Conservation (phyloP, 1,284 basidiomycete species). For the Tilletia indica region DNA sequence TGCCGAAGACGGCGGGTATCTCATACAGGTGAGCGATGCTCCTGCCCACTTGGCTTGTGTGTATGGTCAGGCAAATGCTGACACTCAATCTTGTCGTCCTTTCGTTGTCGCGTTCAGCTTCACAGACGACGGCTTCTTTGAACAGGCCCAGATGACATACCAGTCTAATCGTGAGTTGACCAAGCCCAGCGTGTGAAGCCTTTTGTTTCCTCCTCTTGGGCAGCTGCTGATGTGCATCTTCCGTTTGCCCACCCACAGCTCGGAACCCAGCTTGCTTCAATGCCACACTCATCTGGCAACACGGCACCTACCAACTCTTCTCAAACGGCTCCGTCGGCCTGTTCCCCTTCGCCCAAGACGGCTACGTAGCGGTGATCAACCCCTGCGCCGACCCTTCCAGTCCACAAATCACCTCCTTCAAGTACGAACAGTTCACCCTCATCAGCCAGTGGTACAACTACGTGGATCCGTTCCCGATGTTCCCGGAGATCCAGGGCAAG, state of each 20-base stretch:
- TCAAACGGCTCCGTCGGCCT: constrained; percentile 44
- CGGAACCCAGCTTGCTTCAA: constrained; percentile 46
- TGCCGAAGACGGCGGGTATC: constrained; percentile 43
- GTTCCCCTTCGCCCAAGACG: constrained; percentile 41
- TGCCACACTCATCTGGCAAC: constrained; percentile 52
- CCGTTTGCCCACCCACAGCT: constrained; percentile 20
- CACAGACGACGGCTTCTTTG: constrained; percentile 50
- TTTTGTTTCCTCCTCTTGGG: not conserved
- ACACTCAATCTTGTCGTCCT: not conserved
- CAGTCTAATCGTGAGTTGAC: constrained; percentile 36
- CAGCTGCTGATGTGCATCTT: not conserved
- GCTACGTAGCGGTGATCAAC: constrained; percentile 44
- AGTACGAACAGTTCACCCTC: constrained; percentile 42
- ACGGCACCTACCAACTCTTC: constrained; percentile 47
- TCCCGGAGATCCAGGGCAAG: constrained; percentile 15
- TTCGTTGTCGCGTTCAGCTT: constrained; percentile 37
- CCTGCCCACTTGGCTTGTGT: not conserved
- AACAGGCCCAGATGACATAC: constrained; percentile 42
- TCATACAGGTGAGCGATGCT: constrained; percentile 21
- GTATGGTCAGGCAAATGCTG: not conserved
- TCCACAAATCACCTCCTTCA: constrained; percentile 27
- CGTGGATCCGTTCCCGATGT: constrained; percentile 28
- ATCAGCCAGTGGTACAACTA: constrained; percentile 44
- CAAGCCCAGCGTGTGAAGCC: not conserved
- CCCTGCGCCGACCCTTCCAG: constrained; percentile 41